Conservation (phyloP, 2,329 filamentous ascomycete genomes). For the Aureobasidium sp. region DNA sequence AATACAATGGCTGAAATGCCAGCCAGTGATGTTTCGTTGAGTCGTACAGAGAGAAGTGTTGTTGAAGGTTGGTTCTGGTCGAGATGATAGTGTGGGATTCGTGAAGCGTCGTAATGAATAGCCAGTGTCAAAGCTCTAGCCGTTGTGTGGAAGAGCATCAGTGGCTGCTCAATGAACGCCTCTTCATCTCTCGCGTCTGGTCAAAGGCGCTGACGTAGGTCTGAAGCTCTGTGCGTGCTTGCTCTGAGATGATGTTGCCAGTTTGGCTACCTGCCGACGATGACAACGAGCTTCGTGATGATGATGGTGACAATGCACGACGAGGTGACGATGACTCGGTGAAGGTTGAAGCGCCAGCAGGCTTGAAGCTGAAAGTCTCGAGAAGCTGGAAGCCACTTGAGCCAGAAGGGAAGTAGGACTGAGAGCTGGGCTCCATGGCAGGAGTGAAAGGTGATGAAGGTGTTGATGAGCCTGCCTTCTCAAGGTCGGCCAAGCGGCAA, state of each 20-base stretch:
- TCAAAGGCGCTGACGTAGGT: constrained; percentile 87
- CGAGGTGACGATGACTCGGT: constrained; percentile 14
- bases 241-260: constrained; percentile 55
- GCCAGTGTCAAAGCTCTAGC: background rate
- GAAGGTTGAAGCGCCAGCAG: constrained; percentile 29
- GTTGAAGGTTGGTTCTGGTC: background rate
- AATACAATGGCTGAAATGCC: background rate
- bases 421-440: background rate
- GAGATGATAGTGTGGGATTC: constrained; percentile 2
- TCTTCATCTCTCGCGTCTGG: constrained; percentile 56
- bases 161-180: constrained; percentile 23
- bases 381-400: constrained; percentile 54
- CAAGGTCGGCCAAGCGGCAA: constrained; percentile 80
- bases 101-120: background rate
- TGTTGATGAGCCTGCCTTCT: constrained; percentile 47
- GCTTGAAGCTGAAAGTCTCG: constrained; percentile 34
- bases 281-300: constrained; percentile 75
- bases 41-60: constrained; percentile 2
- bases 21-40: constrained; percentile 1
- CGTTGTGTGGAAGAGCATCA: constrained; percentile 10
- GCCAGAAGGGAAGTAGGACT: constrained; percentile 8
- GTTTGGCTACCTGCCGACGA: constrained; percentile 50
- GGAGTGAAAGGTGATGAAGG: constrained; percentile 24
- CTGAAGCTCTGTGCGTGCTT: constrained; percentile 68
- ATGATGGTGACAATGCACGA: constrained; percentile 47